Percentiles rank a stretch among this genome's conserved stretches.
phyloP scores from a whole-genome alignment of 106 monocot species.

The Iris macrosiphon region DNA sequence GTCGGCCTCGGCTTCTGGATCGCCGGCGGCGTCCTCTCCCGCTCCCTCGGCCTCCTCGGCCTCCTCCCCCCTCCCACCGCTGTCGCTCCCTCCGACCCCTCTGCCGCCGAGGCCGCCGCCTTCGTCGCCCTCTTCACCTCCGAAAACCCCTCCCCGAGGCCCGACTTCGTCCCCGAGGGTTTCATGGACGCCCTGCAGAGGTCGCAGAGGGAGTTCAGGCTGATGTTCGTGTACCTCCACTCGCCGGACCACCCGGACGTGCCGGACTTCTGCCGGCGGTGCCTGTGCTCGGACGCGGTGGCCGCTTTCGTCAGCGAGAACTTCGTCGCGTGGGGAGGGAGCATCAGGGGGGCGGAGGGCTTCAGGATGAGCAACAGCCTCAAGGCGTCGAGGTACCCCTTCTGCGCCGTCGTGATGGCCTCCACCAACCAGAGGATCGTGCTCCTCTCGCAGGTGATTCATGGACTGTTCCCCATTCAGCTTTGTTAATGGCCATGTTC shows the following conservation, averaged over 20 bases:
- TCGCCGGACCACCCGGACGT: constrained; percentile 83
- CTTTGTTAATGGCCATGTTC: neutral
- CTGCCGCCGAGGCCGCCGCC: constrained; percentile 53
- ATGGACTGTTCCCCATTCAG: neutral
- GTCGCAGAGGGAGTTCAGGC: constrained; percentile 61
- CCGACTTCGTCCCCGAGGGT: constrained; percentile 53
- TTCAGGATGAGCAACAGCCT: constrained; percentile 98
- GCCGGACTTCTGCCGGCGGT: constrained; percentile 49
- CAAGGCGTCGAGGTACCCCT: constrained; percentile 79
- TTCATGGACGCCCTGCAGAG: constrained; percentile 85
- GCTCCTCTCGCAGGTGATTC: constrained; percentile 79
- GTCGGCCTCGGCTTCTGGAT: constrained; percentile 57
- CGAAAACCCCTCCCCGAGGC: constrained; percentile 17
- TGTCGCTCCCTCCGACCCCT: constrained; percentile 27
- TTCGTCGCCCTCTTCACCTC: constrained; percentile 55
- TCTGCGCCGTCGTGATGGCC: constrained; percentile 81
- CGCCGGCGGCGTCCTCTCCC: constrained; percentile 57
- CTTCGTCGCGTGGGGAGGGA: constrained; percentile 93
- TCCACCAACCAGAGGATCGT: constrained; percentile 61
- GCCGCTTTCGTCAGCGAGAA: constrained; percentile 80
- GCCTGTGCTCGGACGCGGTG: constrained; percentile 51
- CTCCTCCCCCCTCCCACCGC: constrained; percentile 13
- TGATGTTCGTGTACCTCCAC: constrained; percentile 83
- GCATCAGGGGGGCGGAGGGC: constrained; percentile 72
- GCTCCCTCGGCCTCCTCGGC: constrained; percentile 50